These are phyloP conservation scores for Handroanthus guayacan DNA, from an alignment of 257 asterid species.

Conservation along the genomic window DNA sequence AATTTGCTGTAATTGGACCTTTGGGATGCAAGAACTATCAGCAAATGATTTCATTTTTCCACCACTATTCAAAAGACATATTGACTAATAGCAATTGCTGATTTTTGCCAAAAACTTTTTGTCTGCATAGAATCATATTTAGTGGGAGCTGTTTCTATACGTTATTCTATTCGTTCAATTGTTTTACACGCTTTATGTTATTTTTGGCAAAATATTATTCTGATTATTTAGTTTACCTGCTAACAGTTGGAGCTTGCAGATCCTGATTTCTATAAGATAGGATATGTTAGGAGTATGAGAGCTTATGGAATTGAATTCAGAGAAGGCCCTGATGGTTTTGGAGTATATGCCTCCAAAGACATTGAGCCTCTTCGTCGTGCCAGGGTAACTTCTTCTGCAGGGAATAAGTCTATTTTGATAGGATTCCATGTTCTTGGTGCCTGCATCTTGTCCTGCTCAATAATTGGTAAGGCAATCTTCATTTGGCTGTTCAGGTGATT, in stretches of 20 bases:
- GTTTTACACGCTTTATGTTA: conserved; percentile 10
- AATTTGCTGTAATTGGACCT: too few relatives aligned
- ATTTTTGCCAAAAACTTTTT: not conserved
- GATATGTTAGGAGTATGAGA: conserved; percentile 86
- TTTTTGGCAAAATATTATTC: conserved; percentile 17
- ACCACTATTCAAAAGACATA: too few relatives aligned
- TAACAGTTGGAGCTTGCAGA: conserved; percentile 87
- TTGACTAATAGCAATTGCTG: not conserved
- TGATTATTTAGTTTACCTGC: conserved; percentile 20
- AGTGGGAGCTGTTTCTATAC: not conserved
- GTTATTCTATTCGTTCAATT: not conserved
- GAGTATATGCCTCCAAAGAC: conserved; percentile 95
- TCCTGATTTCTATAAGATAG: conserved; percentile 96
- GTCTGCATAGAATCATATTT: not conserved
- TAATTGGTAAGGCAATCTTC: conserved; percentile 22
- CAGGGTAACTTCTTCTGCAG: conserved; percentile 56
- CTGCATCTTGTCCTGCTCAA: not conserved
- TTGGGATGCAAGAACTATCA: too few relatives aligned
- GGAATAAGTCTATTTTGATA: not conserved
- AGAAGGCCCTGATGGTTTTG: conserved; percentile 98
- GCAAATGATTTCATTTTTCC: too few relatives aligned
- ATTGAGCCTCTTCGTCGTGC: conserved; percentile 97
- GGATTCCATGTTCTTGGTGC: not conserved
- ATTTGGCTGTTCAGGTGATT: conserved; percentile 67
- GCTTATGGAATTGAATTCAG: conserved; percentile 94